Evolutionary conservation across 208 protist genomes (phyloP), one percentile per base, ranked within the genome.

Genomic region (Trypanosoma platydactyli): DNA sequence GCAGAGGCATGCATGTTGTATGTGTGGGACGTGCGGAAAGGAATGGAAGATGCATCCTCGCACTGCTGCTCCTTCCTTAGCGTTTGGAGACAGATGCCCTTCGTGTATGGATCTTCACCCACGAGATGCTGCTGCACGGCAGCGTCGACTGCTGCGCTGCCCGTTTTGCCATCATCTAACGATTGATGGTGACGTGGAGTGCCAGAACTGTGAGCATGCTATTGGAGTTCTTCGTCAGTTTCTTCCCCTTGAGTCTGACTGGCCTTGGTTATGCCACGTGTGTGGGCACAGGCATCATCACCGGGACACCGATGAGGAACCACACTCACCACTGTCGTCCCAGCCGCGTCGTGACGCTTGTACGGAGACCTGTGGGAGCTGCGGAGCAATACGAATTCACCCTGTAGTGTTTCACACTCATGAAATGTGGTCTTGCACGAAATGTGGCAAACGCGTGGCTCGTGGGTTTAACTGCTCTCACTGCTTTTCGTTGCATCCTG

Each of bases 321-420:
- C 88, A 74, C 73, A 22, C 24, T 50, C 88, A 73, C 48, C 73
- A 81, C 41, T 44, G n/a, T 54, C 83, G 83, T 45, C 73, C 76
- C 15, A 22, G 53, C 7, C 5, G 15, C 1, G 74, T 83, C 53
- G 20, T 52, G n/a, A 30, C 6, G 18, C 3, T 40, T 22, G 25
- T 41, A 57, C 64, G 16, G 59, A 65, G 29, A 46, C 52, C 22
- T 92, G 86, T 59, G 35, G 13, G 12, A 16, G 22, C 18, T 92
- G 86, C 65, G 52, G 60, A 20, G 73, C 68, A 15, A 38, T 42
- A 0, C 79, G 86, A 3, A 16, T 84, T 4, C 59, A 79, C 29
- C 48, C 65, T 24, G 20, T 72, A 3, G 11, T 52, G 51, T 92
- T 79, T 73, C 75, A 81, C 54, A 18, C 5, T n/a, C 63, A 73